Evolutionary conservation across 1,139 yeast genomes (phyloP).

Genomic region (Candida sanyaensis): DNA sequence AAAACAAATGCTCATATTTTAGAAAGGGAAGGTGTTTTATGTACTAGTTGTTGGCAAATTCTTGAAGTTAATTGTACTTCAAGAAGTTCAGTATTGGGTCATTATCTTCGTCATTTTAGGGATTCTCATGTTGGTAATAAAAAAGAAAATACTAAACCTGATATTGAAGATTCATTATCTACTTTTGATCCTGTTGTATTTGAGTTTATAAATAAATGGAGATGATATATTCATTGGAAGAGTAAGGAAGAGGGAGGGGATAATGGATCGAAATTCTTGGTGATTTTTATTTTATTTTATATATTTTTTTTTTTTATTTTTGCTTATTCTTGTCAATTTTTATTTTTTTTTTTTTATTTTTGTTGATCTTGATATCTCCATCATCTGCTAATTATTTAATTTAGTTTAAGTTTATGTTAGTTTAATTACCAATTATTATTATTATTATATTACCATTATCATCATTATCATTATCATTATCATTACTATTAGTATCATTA

Average conservation of each 20-base stretch:
- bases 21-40: slow-evolving; percentile 20
- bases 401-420: too few species aligned
- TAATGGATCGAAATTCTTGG: background rate
- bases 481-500: background rate
- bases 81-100: slow-evolving; percentile 17
- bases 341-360: too few species aligned
- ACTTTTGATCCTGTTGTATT: slow-evolving; percentile 11
- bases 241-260: background rate
- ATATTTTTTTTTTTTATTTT: background rate
- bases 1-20: slow-evolving; percentile 20
- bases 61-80: slow-evolving; percentile 20
- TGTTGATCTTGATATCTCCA: background rate
- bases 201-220: slow-evolving; percentile 14
- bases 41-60: slow-evolving; percentile 20
- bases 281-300: too few species aligned
- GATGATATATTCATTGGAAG: background rate
- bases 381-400: too few species aligned
- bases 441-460: too few species aligned
- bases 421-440: too few species aligned
- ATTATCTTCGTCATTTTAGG: slow-evolving; percentile 17
- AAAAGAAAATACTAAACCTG: slow-evolving; percentile 8
- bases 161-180: slow-evolving; percentile 1
- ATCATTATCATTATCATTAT: too few species aligned
- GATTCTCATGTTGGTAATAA: slow-evolving; percentile 18
- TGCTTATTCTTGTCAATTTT: background rate